These are phyloP conservation scores for Apiosordaria backusii DNA, from an alignment of 495 filamentous ascomycete species.

Conservation along the genomic window DNA sequence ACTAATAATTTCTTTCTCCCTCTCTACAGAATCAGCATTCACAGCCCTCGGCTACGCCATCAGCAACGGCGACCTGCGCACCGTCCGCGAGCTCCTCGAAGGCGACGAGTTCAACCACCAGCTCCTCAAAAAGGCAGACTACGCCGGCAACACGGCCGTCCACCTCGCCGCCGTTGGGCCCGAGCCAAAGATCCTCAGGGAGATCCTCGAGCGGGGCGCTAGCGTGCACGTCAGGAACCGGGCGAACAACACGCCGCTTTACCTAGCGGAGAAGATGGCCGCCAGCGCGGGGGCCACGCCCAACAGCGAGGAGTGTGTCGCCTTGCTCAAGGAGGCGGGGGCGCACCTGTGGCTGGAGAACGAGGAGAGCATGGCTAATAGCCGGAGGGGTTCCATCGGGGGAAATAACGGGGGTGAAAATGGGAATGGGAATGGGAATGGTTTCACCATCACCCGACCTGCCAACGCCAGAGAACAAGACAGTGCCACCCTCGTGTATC, in stretches of 20 bases:
- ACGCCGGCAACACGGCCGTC: constrained; percentile 83
- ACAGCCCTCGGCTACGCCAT: constrained; percentile 81
- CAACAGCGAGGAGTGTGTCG: constrained; percentile 49
- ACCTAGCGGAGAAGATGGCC: constrained; percentile 58
- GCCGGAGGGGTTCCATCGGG: background rate
- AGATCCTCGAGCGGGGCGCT: constrained; percentile 71
- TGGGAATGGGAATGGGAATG: background rate
- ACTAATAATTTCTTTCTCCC: constrained; percentile 7
- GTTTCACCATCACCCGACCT: too few species aligned
- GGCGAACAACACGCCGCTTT: constrained; percentile 76
- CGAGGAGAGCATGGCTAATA: constrained; percentile 10
- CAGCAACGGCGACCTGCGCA: constrained; percentile 62
- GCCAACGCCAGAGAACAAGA: too few species aligned
- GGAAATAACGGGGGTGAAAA: background rate
- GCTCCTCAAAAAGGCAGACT: constrained; percentile 75
- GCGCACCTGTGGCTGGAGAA: constrained; percentile 37
- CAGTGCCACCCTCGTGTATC: too few species aligned
- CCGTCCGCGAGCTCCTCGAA: constrained; percentile 62
- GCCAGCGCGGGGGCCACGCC: constrained; percentile 33
- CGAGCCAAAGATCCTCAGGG: constrained; percentile 57
- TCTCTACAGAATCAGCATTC: constrained; percentile 52
- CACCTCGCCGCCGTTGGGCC: constrained; percentile 55
- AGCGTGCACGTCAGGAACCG: constrained; percentile 84
- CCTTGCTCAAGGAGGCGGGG: constrained; percentile 50
- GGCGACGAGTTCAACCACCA: constrained; percentile 54